These are phyloP conservation scores for Lasiodiplodia citricola DNA, from an alignment of 2,329 filamentous ascomycete genomes.

Conservation along the genomic window DNA sequence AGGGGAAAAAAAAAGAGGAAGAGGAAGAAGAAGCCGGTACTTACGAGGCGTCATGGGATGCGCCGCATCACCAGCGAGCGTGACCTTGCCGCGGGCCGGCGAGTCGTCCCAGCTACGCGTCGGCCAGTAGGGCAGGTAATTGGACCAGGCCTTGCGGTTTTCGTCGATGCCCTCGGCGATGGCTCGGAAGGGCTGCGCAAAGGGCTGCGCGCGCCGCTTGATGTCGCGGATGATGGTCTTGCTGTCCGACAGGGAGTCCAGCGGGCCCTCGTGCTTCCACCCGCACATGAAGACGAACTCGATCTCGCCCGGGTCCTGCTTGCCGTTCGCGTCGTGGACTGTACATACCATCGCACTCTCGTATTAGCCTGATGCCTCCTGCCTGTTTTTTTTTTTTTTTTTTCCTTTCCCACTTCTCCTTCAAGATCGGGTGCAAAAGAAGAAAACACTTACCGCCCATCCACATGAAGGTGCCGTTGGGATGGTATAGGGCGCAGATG, in stretches of 20 bases:
- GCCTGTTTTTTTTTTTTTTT: background rate
- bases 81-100: conserved; percentile 37
- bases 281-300: conserved; percentile 57
- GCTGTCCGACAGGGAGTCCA: conserved; percentile 19
- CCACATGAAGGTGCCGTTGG: conserved; percentile 46
- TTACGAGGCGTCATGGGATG: conserved; percentile 48
- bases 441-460: conserved; percentile 40
- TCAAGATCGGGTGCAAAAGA: background rate
- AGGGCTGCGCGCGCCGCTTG: conserved; percentile 44
- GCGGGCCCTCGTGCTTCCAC: conserved; percentile 47
- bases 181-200: conserved; percentile 47
- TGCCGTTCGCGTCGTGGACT: conserved; percentile 34
- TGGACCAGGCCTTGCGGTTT: conserved; percentile 39
- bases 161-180: conserved; percentile 43
- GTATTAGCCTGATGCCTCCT: background rate
- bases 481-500: conserved; percentile 51
- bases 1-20: background rate
- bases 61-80: conserved; percentile 47
- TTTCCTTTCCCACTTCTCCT: background rate
- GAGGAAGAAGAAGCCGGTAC: background rate
- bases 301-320: conserved; percentile 49
- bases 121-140: conserved; percentile 43
- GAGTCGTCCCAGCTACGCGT: conserved; percentile 43
- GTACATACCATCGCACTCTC: background rate
- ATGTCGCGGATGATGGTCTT: conserved; percentile 36